A percentile compares a stretch with the other conserved stretches of the same genome.
Conservation (phyloP, 257 asterid species). For the Przewalskia tangutica region DNA sequence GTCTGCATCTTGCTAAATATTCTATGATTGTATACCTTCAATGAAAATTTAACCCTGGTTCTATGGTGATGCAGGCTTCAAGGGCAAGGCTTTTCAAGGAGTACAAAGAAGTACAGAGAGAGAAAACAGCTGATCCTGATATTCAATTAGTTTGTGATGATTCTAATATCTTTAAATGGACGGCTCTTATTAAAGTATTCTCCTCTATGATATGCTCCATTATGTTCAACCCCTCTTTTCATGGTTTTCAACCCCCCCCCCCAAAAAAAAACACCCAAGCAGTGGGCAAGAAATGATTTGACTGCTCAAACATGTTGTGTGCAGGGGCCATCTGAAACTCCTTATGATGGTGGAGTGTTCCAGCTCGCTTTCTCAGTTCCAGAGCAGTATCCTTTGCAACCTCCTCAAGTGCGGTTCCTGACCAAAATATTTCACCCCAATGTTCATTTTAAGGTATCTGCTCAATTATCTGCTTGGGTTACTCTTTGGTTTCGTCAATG, state of each 20-base stretch:
- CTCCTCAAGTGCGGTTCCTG: conserved; percentile 97
- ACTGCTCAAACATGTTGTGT: conserved; percentile 12
- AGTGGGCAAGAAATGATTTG: not conserved
- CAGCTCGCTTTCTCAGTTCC: conserved; percentile 97
- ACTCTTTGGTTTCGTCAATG: not conserved
- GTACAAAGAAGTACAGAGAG: conserved; percentile 94
- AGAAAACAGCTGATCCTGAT: conserved; percentile 88
- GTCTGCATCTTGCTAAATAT: not conserved
- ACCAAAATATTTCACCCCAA: conserved; percentile 98
- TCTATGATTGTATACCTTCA: not conserved
- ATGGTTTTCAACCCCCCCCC: not conserved
- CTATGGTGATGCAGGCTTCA: conserved; percentile 51
- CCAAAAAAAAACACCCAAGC: not conserved
- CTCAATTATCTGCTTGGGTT: not conserved
- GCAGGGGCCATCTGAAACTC: conserved; percentile 98
- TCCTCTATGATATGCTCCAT: not conserved
- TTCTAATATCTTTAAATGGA: conserved; percentile 89
- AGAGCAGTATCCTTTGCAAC: conserved; percentile 97
- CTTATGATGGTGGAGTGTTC: conserved; percentile 93
- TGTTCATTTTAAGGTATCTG: conserved; percentile 90
- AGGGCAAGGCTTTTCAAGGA: conserved; percentile 96
- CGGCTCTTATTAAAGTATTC: conserved; percentile 80
- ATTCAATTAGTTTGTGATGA: conserved; percentile 95
- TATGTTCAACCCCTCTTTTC: not conserved
- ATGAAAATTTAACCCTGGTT: not conserved